phyloP scores from a whole-genome alignment of 2,329 filamentous ascomycete genomes.

The Sporothrix globosa region DNA sequence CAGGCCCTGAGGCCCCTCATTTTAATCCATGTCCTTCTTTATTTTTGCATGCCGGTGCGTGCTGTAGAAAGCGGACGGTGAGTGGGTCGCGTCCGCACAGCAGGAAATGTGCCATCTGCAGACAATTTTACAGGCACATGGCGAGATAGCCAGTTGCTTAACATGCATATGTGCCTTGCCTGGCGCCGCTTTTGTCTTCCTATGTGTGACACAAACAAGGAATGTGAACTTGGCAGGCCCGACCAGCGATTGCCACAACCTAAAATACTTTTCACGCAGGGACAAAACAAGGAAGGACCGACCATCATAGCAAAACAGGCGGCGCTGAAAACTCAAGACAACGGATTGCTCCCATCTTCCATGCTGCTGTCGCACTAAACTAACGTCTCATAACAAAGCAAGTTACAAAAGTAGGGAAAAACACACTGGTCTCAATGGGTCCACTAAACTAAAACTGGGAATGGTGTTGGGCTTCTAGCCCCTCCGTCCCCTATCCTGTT shows the following conservation, averaged over 20 bases:
- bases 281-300: slow-evolving; percentile 28
- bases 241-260: slow-evolving; percentile 3
- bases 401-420: neutral
- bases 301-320: neutral
- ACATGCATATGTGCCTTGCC: too few species aligned
- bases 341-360: slow-evolving; percentile 3
- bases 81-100: neutral
- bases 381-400: too few species aligned
- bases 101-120: slow-evolving; percentile 19
- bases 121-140: slow-evolving; percentile 7
- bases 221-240: slow-evolving; percentile 5
- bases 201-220: neutral
- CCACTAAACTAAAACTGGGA: slow-evolving; percentile 26
- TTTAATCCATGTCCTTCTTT: neutral
- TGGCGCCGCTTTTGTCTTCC: too few species aligned
- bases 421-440: neutral
- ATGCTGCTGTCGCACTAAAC: slow-evolving; percentile 15
- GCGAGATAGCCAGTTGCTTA: neutral
- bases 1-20: slow-evolving; percentile 1
- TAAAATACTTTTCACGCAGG: neutral
- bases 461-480: neutral
- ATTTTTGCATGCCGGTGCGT: slow-evolving; percentile 16
- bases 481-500: slow-evolving; percentile 15
- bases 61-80: slow-evolving; percentile 21
- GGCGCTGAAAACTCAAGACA: slow-evolving; percentile 11